Base-by-base conservation (phyloP, 2,329 filamentous ascomycete species). In the Capronia epimyces region DNA sequence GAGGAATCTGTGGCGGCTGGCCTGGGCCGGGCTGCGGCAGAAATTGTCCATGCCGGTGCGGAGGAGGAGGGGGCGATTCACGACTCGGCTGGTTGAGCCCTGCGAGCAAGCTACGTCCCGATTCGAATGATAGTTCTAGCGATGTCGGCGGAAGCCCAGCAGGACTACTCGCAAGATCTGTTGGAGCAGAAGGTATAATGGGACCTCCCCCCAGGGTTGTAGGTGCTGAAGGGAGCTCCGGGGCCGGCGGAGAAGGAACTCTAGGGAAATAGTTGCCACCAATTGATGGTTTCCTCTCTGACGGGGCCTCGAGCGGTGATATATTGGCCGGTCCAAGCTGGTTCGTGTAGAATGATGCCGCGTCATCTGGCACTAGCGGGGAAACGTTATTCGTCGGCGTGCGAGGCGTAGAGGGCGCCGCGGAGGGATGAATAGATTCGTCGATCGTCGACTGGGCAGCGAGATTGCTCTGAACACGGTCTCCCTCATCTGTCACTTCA, bases 181-280 rank as follows among this genome's bases (percentile, higher is more conserved):
- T 45, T 9, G 68, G 65, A 15, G 65, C 57, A 9, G 52, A 44
- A 13, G 60, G 60, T 29, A 64, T 58, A 34, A 55, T 56, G 10
- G 61, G 53, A 25, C 48, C 27, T 4, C 61, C 52, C 3, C 60
- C 51, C 22, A 60, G 50, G 12, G 61, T 53, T 39, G 52, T 58
- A 40, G 36, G 60, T 44, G 51, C 48, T 46, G 63, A 65, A 54
- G 62, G 67, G 25, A 66, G 63, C 25, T 50, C 31, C 54, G 63
- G 47, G 63, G 66, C 27, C 64, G 66, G 48, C 62, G 65, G 60
- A 64, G 57, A 63, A 3, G 76, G 73, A 6, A 77, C 69, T 43
- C 70, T 67, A 2, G 79, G 79, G 52, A 82, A 82, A 65, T 82
- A 82, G 40, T 78, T 79, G 12, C 77, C 78, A 16, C 77, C 77